Evolutionary conservation across 2,329 filamentous ascomycete species (phyloP).

Genomic region (Xylariaceae sp.): DNA sequence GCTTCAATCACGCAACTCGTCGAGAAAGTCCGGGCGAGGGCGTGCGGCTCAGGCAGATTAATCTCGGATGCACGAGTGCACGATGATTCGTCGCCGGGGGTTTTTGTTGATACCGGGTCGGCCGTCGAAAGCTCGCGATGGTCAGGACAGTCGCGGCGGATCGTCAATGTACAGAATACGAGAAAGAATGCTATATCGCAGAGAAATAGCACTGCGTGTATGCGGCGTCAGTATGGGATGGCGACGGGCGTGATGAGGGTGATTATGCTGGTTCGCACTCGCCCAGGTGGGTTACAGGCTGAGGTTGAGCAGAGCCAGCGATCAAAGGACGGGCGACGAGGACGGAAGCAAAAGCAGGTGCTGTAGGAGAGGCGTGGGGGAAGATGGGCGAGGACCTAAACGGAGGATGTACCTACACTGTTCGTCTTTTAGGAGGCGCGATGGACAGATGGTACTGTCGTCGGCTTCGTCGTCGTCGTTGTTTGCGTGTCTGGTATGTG

Average conservation of each 20-base stretch:
- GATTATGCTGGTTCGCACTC: conserved; percentile 16
- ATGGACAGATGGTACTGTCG: conserved; percentile 7
- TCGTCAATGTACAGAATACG: conserved; percentile 2
- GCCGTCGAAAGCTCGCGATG: conserved; percentile 22
- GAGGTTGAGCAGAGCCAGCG: conserved; percentile 15
- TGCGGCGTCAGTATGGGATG: conserved; percentile 15
- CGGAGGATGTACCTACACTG: conserved; percentile 17
- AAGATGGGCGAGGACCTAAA: conserved; percentile 14
- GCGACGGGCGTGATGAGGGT: conserved; percentile 18
- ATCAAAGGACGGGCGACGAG: background rate
- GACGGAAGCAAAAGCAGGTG: conserved; percentile 5
- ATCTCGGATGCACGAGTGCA: conserved; percentile 20
- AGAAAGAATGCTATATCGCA: conserved; percentile 18
- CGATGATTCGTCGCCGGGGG: conserved; percentile 30
- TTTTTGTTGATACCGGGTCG: conserved; percentile 22
- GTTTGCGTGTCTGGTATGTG: background rate
- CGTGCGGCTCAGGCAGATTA: conserved; percentile 17
- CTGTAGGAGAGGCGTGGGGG: conserved; percentile 4
- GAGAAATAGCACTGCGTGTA: conserved; percentile 9
- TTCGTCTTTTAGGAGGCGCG: conserved; percentile 12
- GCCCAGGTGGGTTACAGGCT: conserved; percentile 19
- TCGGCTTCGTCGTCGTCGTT: conserved; percentile 8
- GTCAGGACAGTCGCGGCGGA: conserved; percentile 4
- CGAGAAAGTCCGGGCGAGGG: conserved; percentile 21
- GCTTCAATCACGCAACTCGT: conserved; percentile 17